Evolutionary conservation across 1,284 basidiomycete species (phyloP), one percentile per base, ranked within the genome.

Genomic region (Tilletia indica): DNA sequence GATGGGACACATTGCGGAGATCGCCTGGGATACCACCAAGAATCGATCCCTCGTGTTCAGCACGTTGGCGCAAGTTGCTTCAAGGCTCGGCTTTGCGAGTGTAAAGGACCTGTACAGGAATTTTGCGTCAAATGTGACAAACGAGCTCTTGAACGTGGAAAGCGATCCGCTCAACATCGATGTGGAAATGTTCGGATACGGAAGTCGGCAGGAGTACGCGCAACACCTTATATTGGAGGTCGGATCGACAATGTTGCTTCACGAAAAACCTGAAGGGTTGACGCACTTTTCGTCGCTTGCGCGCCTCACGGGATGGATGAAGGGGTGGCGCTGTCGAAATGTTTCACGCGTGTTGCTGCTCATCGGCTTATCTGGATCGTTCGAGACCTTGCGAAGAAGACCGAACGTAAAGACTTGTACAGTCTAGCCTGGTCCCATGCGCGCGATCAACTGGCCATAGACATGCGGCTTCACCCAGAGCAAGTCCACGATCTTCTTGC

Each of bases 1-100:
- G 0, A 93, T 96, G 79, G 94, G 91, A 88, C 91, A 95, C 83
- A 84, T 98, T 48, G 86, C 97, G 71, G 93, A 94, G 82, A 88
- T 89, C 4, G 63, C 73, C 0, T 58, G 79, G 11, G 76, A 76
- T 14, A 73, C 71, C 4, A 66, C 56, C 25, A 69, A 68, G 56
- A 92, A 90, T 80, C 86, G 87, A 8, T 80, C 79, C 5, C 90
- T 93, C 77, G 88, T 94, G 49, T 88, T 90, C 76, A 86, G 87
- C 1, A 87, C 92, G 25, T 86, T 97, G 19, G 80, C 82, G 9
- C 89, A 88, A 3, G 89, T 91, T 12, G 88, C 92, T 0, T 80
- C 86, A 38, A 87, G 90, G 9, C 87, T 98, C 71, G 93, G 93
- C 11, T 86, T 97, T 63, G 72, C 85, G 1, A 86, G 86, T 2